Evolutionary conservation across 176 grass and related monocot species (phyloP).

Genomic region (Oryza rufipogon): DNA sequence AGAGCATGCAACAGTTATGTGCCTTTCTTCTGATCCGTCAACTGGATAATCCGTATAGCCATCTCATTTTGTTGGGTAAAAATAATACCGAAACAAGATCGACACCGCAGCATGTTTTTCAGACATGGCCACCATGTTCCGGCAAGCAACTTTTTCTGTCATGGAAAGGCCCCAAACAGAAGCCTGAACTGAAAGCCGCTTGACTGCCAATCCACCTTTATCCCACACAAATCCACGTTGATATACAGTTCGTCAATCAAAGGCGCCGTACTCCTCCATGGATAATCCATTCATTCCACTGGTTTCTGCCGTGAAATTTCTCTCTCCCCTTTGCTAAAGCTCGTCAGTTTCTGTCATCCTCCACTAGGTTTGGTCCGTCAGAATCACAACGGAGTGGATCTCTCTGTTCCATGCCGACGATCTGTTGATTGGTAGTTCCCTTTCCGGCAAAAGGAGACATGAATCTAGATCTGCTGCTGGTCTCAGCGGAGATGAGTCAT

Average conservation of each 20-base stretch:
- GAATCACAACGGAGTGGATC: slow-evolving; percentile 36
- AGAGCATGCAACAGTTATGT: too few relatives aligned
- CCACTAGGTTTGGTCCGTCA: slow-evolving; percentile 36
- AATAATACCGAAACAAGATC: not conserved
- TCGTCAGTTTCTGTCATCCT: slow-evolving; percentile 31
- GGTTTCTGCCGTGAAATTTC: not conserved
- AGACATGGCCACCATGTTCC: slow-evolving; percentile 33
- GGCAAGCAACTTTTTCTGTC: slow-evolving; percentile 28
- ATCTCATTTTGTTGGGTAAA: too few relatives aligned
- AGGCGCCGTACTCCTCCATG: slow-evolving; percentile 6
- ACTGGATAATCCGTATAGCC: too few relatives aligned
- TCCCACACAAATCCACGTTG: not conserved
- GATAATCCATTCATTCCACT: slow-evolving; percentile 10
- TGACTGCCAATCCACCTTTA: not conserved
- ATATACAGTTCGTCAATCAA: slow-evolving; percentile 17
- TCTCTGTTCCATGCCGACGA: slow-evolving; percentile 19
- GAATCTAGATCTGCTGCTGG: not conserved
- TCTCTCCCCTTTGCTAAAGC: slow-evolving; percentile 39
- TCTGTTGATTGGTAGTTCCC: not conserved
- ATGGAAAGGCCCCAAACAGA: not conserved
- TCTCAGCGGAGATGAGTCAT: slow-evolving; percentile 41
- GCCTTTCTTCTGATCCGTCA: too few relatives aligned
- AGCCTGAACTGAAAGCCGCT: slow-evolving; percentile 29
- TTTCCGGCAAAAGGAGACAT: slow-evolving; percentile 31
- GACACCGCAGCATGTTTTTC: not conserved